phyloP scores from a whole-genome alignment of 108 stramenopile genomes.

The Pseudonitzschia delicatissima region DNA sequence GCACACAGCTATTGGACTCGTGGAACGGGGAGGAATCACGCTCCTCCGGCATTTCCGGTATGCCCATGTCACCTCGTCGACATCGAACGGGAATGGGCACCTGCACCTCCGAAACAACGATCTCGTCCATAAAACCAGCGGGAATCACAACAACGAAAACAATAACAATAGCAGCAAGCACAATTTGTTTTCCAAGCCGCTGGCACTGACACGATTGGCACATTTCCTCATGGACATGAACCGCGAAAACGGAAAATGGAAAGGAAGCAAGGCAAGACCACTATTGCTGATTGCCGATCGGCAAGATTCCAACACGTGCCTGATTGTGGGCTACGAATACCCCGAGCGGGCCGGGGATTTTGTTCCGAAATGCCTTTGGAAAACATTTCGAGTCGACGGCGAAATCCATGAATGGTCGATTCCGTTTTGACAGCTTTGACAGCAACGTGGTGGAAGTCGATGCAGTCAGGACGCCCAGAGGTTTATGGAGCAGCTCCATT shows the following conservation, averaged over 20 bases:
- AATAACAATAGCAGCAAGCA: conserved; percentile 33
- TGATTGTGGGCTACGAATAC: conserved; percentile 90
- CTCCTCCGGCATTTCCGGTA: conserved; percentile 84
- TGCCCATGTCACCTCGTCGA: conserved; percentile 72
- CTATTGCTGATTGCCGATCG: conserved; percentile 85
- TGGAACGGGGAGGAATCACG: conserved; percentile 76
- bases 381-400: conserved; percentile 87
- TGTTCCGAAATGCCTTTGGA: conserved; percentile 78
- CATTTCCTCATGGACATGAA: conserved; percentile 88
- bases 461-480: conserved; percentile 79
- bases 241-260: conserved; percentile 90
- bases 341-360: conserved; percentile 72
- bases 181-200: conserved; percentile 77
- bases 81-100: conserved; percentile 24
- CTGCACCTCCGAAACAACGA: conserved; percentile 23
- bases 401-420: conserved; percentile 65
- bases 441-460: conserved; percentile 86
- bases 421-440: conserved; percentile 89
- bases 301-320: conserved; percentile 65
- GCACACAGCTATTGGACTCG: conserved; percentile 61
- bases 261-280: conserved; percentile 79
- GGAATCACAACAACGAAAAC: neutral
- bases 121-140: conserved; percentile 11
- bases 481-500: conserved; percentile 91
- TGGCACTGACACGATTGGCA: conserved; percentile 74